Conservation (phyloP, 2,329 filamentous ascomycete genomes). For the Sodiomyces alkalinus region DNA sequence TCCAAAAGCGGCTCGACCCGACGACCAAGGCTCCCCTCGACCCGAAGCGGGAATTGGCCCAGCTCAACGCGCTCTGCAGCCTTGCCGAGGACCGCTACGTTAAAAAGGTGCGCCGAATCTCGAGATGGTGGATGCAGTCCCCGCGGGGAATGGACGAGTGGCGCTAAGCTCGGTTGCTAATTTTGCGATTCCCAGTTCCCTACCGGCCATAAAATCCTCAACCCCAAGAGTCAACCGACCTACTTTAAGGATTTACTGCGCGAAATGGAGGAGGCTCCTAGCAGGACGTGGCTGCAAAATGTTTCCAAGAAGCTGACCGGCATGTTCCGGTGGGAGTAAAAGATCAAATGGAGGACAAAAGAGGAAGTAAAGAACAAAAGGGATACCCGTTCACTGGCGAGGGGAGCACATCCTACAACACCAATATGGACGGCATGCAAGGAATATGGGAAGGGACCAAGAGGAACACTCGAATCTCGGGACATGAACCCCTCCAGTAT, state of each 20-base stretch:
- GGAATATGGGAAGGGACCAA: not conserved
- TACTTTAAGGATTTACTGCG: constrained; percentile 46
- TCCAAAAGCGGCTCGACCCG: constrained; percentile 18
- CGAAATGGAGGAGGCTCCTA: constrained; percentile 49
- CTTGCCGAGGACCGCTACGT: constrained; percentile 45
- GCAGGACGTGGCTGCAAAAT: constrained; percentile 35
- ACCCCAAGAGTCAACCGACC: constrained; percentile 46
- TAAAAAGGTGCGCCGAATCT: constrained; percentile 27
- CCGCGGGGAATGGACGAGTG: no score
- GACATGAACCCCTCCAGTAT: no score
- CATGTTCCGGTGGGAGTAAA: constrained; percentile 31
- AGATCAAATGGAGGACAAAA: no score
- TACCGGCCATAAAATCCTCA: constrained; percentile 32
- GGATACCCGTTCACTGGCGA: no score
- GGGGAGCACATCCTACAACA: not conserved
- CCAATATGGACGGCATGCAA: not conserved
- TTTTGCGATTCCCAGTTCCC: constrained; percentile 21
- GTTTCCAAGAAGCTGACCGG: constrained; percentile 40
- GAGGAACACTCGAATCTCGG: not conserved
- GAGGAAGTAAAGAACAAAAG: no score
- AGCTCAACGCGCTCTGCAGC: constrained; percentile 44
- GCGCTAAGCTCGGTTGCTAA: not conserved
- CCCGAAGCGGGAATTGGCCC: constrained; percentile 35
- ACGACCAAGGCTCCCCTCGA: constrained; percentile 15
- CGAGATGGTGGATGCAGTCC: not conserved